A percentile compares a stretch with the other conserved stretches of the same genome.
Evolutionary conservation across 2,329 filamentous ascomycete genomes (phyloP).

Genomic region (Fusarium sacchari): DNA sequence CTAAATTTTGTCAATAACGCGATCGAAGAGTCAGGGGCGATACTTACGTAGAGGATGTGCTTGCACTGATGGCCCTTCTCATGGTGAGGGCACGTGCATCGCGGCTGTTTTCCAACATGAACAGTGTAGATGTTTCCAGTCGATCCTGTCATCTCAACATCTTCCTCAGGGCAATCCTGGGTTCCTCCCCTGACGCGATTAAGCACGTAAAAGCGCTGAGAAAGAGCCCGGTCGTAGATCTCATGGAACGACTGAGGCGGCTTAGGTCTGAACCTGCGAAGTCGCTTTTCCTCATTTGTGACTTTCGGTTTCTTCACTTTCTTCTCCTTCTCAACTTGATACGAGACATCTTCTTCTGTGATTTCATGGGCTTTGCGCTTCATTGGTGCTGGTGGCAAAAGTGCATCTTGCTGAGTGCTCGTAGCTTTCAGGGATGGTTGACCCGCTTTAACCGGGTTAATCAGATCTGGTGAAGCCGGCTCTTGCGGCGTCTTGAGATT

Average conservation of each 20-base stretch:
- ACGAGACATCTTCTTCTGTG: background rate
- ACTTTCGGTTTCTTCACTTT: conserved; percentile 28
- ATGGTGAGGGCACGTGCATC: conserved; percentile 67
- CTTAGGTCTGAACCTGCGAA: conserved; percentile 47
- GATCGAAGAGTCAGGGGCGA: accelerated
- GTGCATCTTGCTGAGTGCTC: conserved; percentile 1
- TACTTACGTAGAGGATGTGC: conserved; percentile 67
- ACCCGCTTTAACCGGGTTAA: conserved; percentile 1
- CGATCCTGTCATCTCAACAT: conserved; percentile 68
- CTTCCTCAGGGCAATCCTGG: conserved; percentile 57
- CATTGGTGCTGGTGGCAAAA: background rate
- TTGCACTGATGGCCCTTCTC: conserved; percentile 69
- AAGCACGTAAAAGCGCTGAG: conserved; percentile 60
- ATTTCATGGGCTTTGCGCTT: conserved; percentile 31
- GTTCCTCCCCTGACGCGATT: conserved; percentile 51
- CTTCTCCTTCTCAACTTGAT: background rate
- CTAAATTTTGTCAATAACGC: conserved; percentile 42
- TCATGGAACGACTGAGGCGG: conserved; percentile 50
- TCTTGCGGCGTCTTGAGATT: conserved; percentile 1
- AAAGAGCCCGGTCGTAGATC: conserved; percentile 53
- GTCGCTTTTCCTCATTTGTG: conserved; percentile 48
- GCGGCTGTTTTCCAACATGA: conserved; percentile 59
- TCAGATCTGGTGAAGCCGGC: background rate
- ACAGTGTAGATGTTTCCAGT: conserved; percentile 74
- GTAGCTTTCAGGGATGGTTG: conserved; percentile 5